Base-by-base conservation (phyloP, 768 basidiomycete genomes). In the Clavaria fumosa region DNA sequence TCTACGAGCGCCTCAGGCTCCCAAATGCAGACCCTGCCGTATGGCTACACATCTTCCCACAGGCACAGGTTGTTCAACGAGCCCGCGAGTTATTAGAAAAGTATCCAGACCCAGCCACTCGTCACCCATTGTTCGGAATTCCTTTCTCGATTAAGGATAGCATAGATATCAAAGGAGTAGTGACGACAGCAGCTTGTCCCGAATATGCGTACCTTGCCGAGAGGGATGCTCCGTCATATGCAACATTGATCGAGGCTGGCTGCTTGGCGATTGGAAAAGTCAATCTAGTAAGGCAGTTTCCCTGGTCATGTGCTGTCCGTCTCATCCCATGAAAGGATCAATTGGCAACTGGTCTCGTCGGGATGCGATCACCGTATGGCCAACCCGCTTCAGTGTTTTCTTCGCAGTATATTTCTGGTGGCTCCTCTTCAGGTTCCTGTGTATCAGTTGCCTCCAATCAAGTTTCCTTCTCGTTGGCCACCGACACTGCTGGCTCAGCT, bases 321-420 rank as follows among this genome's bases (percentile, higher is more conserved):
- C 31, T 32, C 19, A 32, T 23, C 18, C 26, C 26, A 22, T 20
- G 3, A 27, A 26, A 38, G 37, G 37, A 38, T 20, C 37, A 38
- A 38, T 23, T 33, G 17, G 21, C 20, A 33, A 39, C 30, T 17
- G 38, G 38, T 14, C 38, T 39, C 11, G 38, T 39, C 1, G 38
- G 38, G n/a, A 39, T 39, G 38, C 38, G 38, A 33, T 39, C 38
- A 39, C 38, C 38, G 5, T 39, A 33, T 23, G 38, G 38, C 15
- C 38, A 39, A 23, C 30, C 38, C 4, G 30, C 38, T 23, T 39
- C 38, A 10, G 38, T 39, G 10, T 39, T 39, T 11, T 39, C 38
- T 23, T 12, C 30, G 7, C 31, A 39, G 9, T 39, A 39, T 23
- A 21, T 39, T 23, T 39, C 38, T n/a, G 38, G 38, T 6, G 38